A percentile compares a stretch with the other conserved stretches of the same genome.
These are phyloP conservation scores for Nidula microcarpa DNA, from an alignment of 768 basidiomycete genomes.

Conservation along the genomic window DNA sequence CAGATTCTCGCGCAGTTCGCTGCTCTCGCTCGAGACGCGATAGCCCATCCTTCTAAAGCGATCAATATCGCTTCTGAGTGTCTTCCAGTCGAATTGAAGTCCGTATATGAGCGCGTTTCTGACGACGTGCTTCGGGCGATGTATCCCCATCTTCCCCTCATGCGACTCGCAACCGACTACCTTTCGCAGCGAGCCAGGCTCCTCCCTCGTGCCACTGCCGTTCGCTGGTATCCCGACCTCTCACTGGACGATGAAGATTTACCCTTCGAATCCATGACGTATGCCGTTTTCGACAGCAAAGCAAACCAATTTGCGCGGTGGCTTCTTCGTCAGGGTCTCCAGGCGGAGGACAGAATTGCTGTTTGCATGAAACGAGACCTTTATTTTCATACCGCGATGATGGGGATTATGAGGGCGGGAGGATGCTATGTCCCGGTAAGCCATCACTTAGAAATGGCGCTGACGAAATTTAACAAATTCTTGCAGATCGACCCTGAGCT, in stretches of 20 bases:
- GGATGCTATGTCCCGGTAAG: conserved; percentile 50
- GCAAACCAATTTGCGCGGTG: conserved; percentile 41
- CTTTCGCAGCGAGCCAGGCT: conserved; percentile 17
- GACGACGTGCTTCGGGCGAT: conserved; percentile 13
- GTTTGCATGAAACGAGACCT: conserved; percentile 41
- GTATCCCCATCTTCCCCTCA: conserved; percentile 16
- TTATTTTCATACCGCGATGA: conserved; percentile 36
- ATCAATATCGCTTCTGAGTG: conserved; percentile 4
- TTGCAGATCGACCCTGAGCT: conserved; percentile 49
- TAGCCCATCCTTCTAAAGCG: conserved; percentile 5
- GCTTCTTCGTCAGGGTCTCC: conserved; percentile 29
- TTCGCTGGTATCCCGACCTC: conserved; percentile 26
- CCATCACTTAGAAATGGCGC: background rate
- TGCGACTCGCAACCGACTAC: conserved; percentile 25
- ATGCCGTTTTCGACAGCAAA: conserved; percentile 26
- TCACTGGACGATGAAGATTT: conserved; percentile 11
- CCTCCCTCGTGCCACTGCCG: conserved; percentile 17
- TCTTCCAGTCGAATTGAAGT: conserved; percentile 18
- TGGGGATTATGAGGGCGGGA: conserved; percentile 44
- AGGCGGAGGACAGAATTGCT: conserved; percentile 36
- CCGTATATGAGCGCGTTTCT: conserved; percentile 16
- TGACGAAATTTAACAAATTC: background rate
- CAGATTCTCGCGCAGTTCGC: conserved; percentile 23
- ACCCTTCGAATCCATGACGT: conserved; percentile 25
- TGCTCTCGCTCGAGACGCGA: conserved; percentile 11